These are phyloP conservation scores for Amphibolis antarctica DNA, from an alignment of 106 monocot species.

Conservation along the genomic window DNA sequence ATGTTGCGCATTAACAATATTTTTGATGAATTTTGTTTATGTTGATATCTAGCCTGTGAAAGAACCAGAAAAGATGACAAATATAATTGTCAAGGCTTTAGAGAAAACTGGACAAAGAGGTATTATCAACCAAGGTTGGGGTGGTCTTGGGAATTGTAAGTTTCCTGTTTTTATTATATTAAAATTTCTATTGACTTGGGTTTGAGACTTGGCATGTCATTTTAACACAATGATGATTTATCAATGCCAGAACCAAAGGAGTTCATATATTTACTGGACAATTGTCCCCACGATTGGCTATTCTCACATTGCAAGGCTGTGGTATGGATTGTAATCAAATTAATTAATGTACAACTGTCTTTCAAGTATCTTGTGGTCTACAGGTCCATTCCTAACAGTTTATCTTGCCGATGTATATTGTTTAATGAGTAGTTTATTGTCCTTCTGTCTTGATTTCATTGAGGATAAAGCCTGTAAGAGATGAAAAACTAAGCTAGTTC, in stretches of 20 bases:
- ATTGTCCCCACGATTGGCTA: constrained; percentile 94
- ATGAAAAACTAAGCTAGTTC: too few species aligned
- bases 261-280: constrained; percentile 78
- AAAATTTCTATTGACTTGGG: neutral
- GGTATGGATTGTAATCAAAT: constrained; percentile 39
- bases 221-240: constrained; percentile 7
- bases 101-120: constrained; percentile 26
- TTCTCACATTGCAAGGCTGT: constrained; percentile 94
- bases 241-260: constrained; percentile 78
- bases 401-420: too few species aligned
- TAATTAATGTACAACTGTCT: too few species aligned
- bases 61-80: constrained; percentile 33
- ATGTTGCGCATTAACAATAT: too few species aligned
- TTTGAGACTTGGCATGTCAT: neutral
- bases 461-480: too few species aligned
- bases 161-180: neutral
- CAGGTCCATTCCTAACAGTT: too few species aligned
- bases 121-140: constrained; percentile 68
- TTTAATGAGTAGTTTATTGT: too few species aligned
- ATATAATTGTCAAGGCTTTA: constrained; percentile 24
- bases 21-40: neutral
- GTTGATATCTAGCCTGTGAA: constrained; percentile 24
- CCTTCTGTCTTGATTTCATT: too few species aligned
- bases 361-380: too few species aligned
- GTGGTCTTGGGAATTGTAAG: constrained; percentile 88